Evolutionary conservation across 495 filamentous ascomycete species (phyloP), one percentile per base, ranked within the genome.

Genomic region (Aspergillus saccharolyticus): DNA sequence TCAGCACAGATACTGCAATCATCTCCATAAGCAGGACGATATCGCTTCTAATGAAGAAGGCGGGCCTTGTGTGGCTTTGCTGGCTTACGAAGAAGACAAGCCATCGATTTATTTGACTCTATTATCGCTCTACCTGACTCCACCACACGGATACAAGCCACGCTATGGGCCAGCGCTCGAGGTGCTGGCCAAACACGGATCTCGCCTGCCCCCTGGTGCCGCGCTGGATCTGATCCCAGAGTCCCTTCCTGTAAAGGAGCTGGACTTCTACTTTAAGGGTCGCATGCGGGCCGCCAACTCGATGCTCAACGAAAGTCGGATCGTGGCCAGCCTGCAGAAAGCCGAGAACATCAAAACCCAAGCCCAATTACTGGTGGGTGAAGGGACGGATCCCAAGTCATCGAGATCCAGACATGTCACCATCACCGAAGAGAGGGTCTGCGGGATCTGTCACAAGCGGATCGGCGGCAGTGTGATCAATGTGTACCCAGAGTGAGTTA

Each of bases 251-350:
- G 80, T 97, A 18, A 75, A 81, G 44, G 82, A 95, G 42, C 85
- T 98, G 4, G 89, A 93, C 64, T 87, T 85, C 12, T 98, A 98
- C 70, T 97, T 98, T 78, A 85, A 85, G 51, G 90, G 91, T 20
- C 84, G 91, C 19, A 96, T 97, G 66, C 87, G 95, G 28, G 83
- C 84, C n/a, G 90, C 90, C 17, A 96, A 89, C 62, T 85, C 85
- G 16, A 76, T 88, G 4, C 78, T 92, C 52, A 90, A 88, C 57
- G 88, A 96, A 69, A 83, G 82, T 25, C 79, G 85, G 17, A 82
- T 97, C n/a, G 82, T 89, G 19, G 83, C 85, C 1, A 84, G 83
- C 19, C 67, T 98, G 59, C 76, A 85, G 14, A 89, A 85, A 65
- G 85, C 85, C n/a, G 81, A 87, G 56, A 81, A 88, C 7, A 83